phyloP scores from a whole-genome alignment of 208 protist species.

The Crithidia mellificae region DNA sequence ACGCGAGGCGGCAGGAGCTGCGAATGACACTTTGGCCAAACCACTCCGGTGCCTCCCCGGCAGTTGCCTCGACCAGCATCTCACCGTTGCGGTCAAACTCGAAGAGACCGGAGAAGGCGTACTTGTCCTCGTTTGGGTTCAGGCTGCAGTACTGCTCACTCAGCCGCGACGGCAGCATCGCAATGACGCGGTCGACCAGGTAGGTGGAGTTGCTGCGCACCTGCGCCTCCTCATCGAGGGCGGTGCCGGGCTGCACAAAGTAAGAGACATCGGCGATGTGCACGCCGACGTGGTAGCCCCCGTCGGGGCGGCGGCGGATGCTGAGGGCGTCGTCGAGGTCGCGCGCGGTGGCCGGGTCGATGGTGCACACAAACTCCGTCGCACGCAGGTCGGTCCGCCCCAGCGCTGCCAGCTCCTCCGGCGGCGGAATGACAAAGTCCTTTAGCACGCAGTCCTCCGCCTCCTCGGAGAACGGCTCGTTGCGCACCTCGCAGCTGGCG shows the following conservation, averaged over 20 bases:
- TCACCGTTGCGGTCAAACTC: slow-evolving; percentile 69
- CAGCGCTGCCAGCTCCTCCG: slow-evolving; percentile 42
- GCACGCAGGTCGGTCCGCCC: slow-evolving; percentile 70
- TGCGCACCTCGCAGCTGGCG: slow-evolving; percentile 37
- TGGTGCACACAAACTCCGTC: slow-evolving; percentile 85
- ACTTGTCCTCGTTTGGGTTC: slow-evolving; percentile 84
- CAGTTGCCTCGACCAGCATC: slow-evolving; percentile 49
- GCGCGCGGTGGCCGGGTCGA: slow-evolving; percentile 84
- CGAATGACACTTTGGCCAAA: slow-evolving; percentile 90
- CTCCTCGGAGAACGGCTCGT: slow-evolving; percentile 64
- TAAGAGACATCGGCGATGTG: slow-evolving; percentile 95
- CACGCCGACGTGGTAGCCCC: slow-evolving; percentile 88
- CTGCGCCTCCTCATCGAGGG: slow-evolving; percentile 89
- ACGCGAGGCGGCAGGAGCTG: slow-evolving; percentile 81
- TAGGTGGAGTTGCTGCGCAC: slow-evolving; percentile 84
- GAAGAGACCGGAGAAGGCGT: slow-evolving; percentile 89
- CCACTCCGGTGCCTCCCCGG: slow-evolving; percentile 49
- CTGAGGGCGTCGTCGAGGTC: slow-evolving; percentile 92
- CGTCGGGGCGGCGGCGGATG: slow-evolving; percentile 37
- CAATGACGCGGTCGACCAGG: slow-evolving; percentile 85
- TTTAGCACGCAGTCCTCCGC: slow-evolving; percentile 63
- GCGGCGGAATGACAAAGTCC: slow-evolving; percentile 45
- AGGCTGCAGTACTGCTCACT: slow-evolving; percentile 90
- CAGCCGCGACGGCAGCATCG: slow-evolving; percentile 91
- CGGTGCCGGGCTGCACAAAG: slow-evolving; percentile 74